Evolutionary conservation across 176 grass and related monocot species (phyloP), one percentile per base, ranked within the genome.

Genomic region (Oryza officinalis): DNA sequence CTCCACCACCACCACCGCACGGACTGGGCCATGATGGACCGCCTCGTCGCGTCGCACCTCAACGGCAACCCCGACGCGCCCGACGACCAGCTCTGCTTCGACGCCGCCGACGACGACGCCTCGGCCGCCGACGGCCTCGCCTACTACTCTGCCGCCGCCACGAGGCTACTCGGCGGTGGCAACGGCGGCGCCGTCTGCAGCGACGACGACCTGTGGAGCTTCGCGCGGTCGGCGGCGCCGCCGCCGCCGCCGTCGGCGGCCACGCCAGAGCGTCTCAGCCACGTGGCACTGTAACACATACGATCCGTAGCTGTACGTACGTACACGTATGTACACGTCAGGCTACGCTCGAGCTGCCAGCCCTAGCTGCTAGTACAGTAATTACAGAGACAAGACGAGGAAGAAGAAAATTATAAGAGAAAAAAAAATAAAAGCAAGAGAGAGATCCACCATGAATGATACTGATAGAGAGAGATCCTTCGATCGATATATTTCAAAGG

Each of bases 21-120:
- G 0, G 93, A 95, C 67, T 98, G 96, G 96, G 91, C 89, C n/a
- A 92, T 88, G 69, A 89, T 95, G 89, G 96, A 98, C 80, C 68
- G 96, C 63, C 93, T 98, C 5, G 93, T 98, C 9, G 96, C 96
- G 2, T 99, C 91, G 2, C 96, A 99, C 81, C 96, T 99, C 49
- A 94, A 99, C 66, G 96, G 93, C 59, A 88, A 89, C n/a, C n/a
- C 86, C 59, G 92, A 97, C 26, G 32, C 78, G 27, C n/a, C 91
- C 20, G 0, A 61, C 57, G 83, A 85, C 43, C 90, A 81, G 60
- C 90, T 92, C 28, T 92, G 94, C 88, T 94, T 91, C 77, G 89
- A 94, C 22, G 10, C 27, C 47, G 32, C 43, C 71, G 68, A 50
- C 71, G 25, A 65, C 67, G 45, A 13, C 84, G 32, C 27, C 67